Conservation (phyloP, 2,329 filamentous ascomycete genomes). For the Alternaria postmessia region DNA sequence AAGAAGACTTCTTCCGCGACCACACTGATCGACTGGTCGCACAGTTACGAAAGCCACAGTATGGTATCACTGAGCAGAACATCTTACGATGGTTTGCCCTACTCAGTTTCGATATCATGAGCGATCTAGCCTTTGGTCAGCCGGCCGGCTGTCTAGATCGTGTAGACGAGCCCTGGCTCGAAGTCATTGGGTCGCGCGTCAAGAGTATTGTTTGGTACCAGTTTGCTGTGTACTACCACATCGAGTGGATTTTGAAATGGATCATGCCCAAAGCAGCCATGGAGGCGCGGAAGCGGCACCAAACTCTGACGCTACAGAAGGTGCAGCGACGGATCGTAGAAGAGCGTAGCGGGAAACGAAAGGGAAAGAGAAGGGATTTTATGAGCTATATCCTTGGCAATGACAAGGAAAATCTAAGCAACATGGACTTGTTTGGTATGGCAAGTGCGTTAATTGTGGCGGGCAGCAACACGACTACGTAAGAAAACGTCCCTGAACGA, state of each 20-base stretch:
- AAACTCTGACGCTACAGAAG: constrained; percentile 3
- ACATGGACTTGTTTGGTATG: constrained; percentile 5
- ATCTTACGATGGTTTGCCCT: constrained; percentile 6
- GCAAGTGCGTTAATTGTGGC: constrained; percentile 11
- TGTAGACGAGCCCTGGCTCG: constrained; percentile 6
- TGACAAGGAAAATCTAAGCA: constrained; percentile 2
- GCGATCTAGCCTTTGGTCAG: constrained; percentile 6
- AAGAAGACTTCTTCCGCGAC: constrained; percentile 8
- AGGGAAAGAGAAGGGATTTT: constrained; percentile 3
- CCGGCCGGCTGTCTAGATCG: constrained; percentile 8
- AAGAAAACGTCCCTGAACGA: not conserved
- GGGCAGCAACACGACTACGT: constrained; percentile 9
- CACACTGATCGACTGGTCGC: not conserved
- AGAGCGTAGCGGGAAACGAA: not conserved
- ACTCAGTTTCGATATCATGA: constrained; percentile 8
- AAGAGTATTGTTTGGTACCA: constrained; percentile 9
- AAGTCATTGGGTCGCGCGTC: constrained; percentile 1
- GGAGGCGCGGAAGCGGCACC: constrained; percentile 10
- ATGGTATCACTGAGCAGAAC: constrained; percentile 2
- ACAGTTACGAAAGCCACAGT: constrained; percentile 1
- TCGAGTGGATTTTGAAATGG: constrained; percentile 5
- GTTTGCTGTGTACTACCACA: constrained; percentile 4
- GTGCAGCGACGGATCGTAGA: constrained; percentile 7
- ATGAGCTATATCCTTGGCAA: constrained; percentile 10
- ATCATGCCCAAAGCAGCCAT: constrained; percentile 5